Base-by-base conservation (phyloP, 1,284 basidiomycete species). In the Rhizoctonia solani region DNA sequence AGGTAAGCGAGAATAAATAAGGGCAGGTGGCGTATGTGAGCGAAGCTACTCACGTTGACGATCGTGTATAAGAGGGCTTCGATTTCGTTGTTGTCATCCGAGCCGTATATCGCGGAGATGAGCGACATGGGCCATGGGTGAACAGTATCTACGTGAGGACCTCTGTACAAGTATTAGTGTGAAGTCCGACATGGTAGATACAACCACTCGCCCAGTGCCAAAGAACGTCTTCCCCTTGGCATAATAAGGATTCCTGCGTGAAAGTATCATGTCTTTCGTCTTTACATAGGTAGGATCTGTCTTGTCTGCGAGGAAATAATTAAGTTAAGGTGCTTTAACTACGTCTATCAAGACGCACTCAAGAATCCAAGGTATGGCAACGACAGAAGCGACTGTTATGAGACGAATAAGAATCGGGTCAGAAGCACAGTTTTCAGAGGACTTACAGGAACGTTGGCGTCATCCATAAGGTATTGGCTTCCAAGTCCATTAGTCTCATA, bases 61-160 rank as follows among this genome's bases (percentile, higher is more conserved):
- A 90, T 83, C 65, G 79, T 78, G 71, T 88, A 87, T 21, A 90
- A 74, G 1, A 82, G 81, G 8, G 81, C 75, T 67, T 85, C 59
- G 47, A 92, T 91, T 70, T 90, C 88, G 14, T 79, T 74, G 72
- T 90, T 87, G 71, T 88, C 79, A 71, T 90, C 84, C 1, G 86
- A 87, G 2, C 89, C 86, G 73, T 86, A 90, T 54, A 90, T 87
- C 16, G 85, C 83, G 21, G 85, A 86, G 39, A 91, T 84, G 53
- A 86, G 85, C 13, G 88, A 88, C 89, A 91, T 92, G 0, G 89
- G 89, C 89, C 89, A 91, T 66, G 88, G 88, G 73, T 88, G 79
- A 83, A 83, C 87, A 13, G 84, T 83, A 73, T 87, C 83, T 56
- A 87, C 83, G 74, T 91, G 89, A 34, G 89, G 89, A 1, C 89